Evolutionary conservation across 306 rosid species (phyloP), one percentile per base, ranked within the genome.

Genomic region (Potentilla sterilis): DNA sequence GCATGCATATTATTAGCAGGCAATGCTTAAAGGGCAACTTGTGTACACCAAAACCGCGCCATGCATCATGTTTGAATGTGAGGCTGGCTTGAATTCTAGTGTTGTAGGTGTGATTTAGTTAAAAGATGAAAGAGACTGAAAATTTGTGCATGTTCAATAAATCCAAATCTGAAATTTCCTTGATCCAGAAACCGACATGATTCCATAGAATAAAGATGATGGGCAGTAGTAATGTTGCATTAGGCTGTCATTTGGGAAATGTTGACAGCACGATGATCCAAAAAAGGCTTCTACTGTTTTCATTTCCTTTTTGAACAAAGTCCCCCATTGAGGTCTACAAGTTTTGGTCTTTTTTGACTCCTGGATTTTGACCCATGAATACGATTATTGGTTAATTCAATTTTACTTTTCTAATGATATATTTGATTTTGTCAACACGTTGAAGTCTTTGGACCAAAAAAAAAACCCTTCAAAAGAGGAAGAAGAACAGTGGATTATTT

Each of bases 181-280:
- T 65, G 47, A 65, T 38, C 34, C 48, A 40, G 47, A 66, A 66
- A 40, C 16, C 8, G 32, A 9, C 48, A 38, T 66, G 32, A 66
- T 38, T 37, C 7, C 5, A 63, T 35, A 7, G 41, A 35, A 35
- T 35, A 35, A 12, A 63, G 70, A 65, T 32, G 28, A 38, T 19
- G 69, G 44, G 35, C 44, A 35, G 22, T 16, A 34, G 44, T 16
- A 9, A 22, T 16, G 32, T 0, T 54, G 59, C 59, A 32, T 35
- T 65, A 0, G 54, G n/a, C 55, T 46, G 73, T 28, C 55, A 69
- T 28, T 7, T 43, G 5, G 4, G 64, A 0, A 37, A 71, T 35
- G 75, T 71, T 19, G 74, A 70, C 44, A 48, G 54, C 74, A 34
- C 34, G 14, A 46, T 69, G 14, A 46, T 69, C 12, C 4, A 35